Evolutionary conservation across 164 flowering plant species (phyloP), one percentile per base, ranked within the genome.

Genomic region (Chloranthus sessilifolius): DNA sequence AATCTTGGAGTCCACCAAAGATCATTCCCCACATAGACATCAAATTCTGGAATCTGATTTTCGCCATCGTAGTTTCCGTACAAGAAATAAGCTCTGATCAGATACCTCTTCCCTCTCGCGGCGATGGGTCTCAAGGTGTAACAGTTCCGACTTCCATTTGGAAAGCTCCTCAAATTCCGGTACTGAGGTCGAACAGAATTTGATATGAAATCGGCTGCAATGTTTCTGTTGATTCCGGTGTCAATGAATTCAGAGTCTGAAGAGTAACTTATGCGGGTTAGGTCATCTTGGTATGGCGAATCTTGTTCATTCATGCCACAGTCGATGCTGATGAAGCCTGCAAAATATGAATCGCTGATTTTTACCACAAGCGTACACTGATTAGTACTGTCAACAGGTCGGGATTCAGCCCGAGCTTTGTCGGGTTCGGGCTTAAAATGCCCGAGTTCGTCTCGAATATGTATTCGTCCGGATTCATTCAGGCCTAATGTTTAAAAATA

Each of bases 61-160:
- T 12, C 26, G 0, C 26, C 47, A 28, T 77, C 82, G 23, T 75
- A 75, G 47, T 80, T 69, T 25, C 80, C 86, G 48, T 80, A 75
- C 73, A 68, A 38, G 52, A 80, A 77, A 0, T 22, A 48, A 4
- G 80, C 76, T 49, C 85, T 64, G 17, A 80, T 57, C 53, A 80
- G 38, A 43, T 65, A 74, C 16, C 46, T 64, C 4, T 16, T 42
- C 1, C 63, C 54, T 8, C 15, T 49, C 21, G 42, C 53, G n/a
- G n/a, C n/a, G 0, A n/a, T 40, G 0, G 52, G 38, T 20, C n/a
- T 33, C 27, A 48, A 20, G n/a, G 52, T 33, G 40, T 48, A 48
- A 12, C 52, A 48, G 16, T 34, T 48, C 24, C 52, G 38, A 9
- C 15, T 28, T 19, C 52, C 52, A 14, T 48, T 40, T 1, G 52